Conservation (phyloP, 2,329 filamentous ascomycete genomes). For the Apiospora aurea region DNA sequence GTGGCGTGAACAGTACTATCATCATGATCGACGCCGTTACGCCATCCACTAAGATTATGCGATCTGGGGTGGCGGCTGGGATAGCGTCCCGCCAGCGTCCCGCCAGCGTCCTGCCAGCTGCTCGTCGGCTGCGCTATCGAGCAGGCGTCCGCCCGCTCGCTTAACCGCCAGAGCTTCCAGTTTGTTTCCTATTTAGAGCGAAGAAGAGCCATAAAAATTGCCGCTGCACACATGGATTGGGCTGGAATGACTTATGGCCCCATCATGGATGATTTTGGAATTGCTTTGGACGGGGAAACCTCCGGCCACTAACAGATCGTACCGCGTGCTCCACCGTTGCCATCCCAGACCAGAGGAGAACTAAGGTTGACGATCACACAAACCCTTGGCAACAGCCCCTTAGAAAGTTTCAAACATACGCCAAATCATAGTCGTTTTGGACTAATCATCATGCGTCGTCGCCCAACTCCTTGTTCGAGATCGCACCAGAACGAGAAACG, state of each 20-base stretch:
- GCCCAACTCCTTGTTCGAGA: conserved; percentile 15
- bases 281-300: neutral
- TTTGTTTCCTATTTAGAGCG: neutral
- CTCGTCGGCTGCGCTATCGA: neutral
- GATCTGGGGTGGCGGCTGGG: neutral
- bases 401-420: conserved; percentile 23
- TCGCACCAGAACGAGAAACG: conserved; percentile 11
- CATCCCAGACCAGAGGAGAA: neutral
- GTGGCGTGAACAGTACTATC: neutral
- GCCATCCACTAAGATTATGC: neutral
- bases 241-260: neutral
- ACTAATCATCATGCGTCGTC: conserved; percentile 23
- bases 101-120: neutral
- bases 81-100: neutral
- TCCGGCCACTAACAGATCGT: conserved; percentile 22
- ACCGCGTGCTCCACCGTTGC: conserved; percentile 1
- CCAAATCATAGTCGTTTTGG: neutral
- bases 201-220: neutral
- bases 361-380: conserved; percentile 22
- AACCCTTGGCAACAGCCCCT: conserved; percentile 15
- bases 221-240: neutral
- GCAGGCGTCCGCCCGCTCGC: too few relatives aligned
- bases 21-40: conserved; percentile 16
- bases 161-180: neutral
- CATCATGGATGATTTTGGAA: neutral